Conservation (phyloP, 495 filamentous ascomycete species). For the Daldinia concentrica region DNA sequence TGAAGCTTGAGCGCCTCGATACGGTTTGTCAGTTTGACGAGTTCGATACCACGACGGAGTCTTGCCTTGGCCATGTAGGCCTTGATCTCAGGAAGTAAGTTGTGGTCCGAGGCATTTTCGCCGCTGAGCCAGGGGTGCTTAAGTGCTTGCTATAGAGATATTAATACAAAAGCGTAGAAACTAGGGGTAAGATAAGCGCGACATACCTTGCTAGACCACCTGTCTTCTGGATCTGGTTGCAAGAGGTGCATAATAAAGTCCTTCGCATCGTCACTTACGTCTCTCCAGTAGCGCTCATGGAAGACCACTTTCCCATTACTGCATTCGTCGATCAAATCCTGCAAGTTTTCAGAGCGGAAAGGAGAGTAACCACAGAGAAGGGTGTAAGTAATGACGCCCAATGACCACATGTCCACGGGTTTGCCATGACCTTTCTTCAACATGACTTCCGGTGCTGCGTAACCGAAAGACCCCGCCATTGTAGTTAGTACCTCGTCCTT, state of each 20-base stretch:
- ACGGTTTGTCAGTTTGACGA: constrained; percentile 95
- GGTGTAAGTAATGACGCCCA: constrained; percentile 99
- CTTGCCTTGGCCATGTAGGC: constrained; percentile 92
- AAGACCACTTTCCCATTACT: constrained; percentile 89
- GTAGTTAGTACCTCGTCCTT: constrained; percentile 92
- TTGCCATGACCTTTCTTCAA: constrained; percentile 97
- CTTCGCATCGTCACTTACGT: constrained; percentile 95
- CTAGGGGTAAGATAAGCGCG: constrained; percentile 1
- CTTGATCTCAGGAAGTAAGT: constrained; percentile 96
- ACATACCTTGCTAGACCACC: constrained; percentile 79
- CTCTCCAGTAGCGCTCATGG: constrained; percentile 98
- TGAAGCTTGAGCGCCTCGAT: constrained; percentile 97
- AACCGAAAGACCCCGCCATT: constrained; percentile 99
- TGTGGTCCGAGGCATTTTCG: constrained; percentile 88
- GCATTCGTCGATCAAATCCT: constrained; percentile 96
- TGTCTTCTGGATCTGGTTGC: constrained; percentile 78
- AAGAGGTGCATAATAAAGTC: constrained; percentile 88
- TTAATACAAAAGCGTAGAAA: constrained; percentile 18
- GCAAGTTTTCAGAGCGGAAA: constrained; percentile 92
- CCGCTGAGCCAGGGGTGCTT: constrained; percentile 91
- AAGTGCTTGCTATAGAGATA: constrained; percentile 69
- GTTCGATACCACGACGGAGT: constrained; percentile 91
- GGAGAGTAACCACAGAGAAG: constrained; percentile 99
- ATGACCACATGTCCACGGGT: constrained; percentile 99
- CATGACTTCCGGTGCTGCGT: constrained; percentile 98